phyloP scores from a whole-genome alignment of 768 basidiomycete species.

The Fomitopsis pulvina region DNA sequence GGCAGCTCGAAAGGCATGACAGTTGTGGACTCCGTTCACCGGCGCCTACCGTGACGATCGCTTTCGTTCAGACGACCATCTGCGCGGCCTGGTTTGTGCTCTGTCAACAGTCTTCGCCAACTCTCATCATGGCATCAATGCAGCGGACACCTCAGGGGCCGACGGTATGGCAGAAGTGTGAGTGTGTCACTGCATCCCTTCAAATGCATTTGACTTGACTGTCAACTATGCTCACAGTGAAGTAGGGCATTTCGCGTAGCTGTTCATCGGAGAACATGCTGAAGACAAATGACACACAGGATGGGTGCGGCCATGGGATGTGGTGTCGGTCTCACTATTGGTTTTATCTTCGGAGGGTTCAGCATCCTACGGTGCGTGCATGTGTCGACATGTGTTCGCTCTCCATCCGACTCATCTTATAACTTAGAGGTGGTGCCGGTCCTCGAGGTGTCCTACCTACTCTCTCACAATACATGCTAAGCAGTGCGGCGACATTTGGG shows the following conservation, averaged over 20 bases:
- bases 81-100: conserved; percentile 4
- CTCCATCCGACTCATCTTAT: background rate
- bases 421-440: conserved; percentile 75
- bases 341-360: conserved; percentile 94
- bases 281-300: conserved; percentile 29
- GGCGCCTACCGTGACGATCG: conserved; percentile 2
- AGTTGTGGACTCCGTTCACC: background rate
- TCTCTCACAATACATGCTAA: conserved; percentile 96
- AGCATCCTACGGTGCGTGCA: conserved; percentile 75
- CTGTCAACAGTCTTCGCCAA: background rate
- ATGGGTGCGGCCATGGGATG: conserved; percentile 93
- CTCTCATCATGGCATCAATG: background rate
- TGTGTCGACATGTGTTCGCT: background rate
- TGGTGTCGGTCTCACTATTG: conserved; percentile 93
- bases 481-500: conserved; percentile 93
- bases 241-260: conserved; percentile 12
- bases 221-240: conserved; percentile 15
- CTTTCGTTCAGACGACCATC: conserved; percentile 5
- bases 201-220: background rate
- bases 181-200: conserved; percentile 19
- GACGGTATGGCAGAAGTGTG: conserved; percentile 74
- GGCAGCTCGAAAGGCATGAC: conserved; percentile 24
- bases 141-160: conserved; percentile 37
- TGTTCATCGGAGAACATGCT: background rate
- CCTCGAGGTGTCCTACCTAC: conserved; percentile 87